phyloP scores from a whole-genome alignment of 306 rosid species.

The Corylus heterophylla region DNA sequence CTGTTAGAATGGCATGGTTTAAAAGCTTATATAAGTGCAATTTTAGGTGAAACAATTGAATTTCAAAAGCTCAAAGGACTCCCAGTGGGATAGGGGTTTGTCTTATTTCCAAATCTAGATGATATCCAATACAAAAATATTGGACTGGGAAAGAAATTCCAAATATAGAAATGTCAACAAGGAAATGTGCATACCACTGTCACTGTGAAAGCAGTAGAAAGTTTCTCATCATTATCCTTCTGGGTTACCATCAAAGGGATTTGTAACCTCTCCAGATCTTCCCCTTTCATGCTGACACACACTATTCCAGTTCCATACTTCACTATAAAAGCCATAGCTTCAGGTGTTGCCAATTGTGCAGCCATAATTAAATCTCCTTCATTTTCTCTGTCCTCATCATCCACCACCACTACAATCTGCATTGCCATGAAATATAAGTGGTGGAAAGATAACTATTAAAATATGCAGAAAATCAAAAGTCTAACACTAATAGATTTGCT shows the following conservation, averaged over 20 bases:
- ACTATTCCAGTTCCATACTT: conserved; percentile 89
- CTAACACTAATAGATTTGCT: neutral
- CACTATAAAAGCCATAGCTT: conserved; percentile 94
- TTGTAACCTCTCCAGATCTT: conserved; percentile 74
- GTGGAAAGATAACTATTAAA: neutral
- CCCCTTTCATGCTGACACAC: conserved; percentile 80
- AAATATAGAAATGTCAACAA: conserved; percentile 5
- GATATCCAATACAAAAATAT: conserved; percentile 21
- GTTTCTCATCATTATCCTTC: conserved; percentile 75
- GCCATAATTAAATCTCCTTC: conserved; percentile 97
- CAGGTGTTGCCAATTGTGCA: conserved; percentile 77
- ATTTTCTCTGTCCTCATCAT: conserved; percentile 89
- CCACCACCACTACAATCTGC: conserved; percentile 87
- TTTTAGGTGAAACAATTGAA: neutral
- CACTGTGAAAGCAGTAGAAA: conserved; percentile 73
- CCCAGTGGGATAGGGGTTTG: neutral
- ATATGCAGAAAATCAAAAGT: neutral
- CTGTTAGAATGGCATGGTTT: neutral
- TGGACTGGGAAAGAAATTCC: conserved; percentile 11
- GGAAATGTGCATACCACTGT: conserved; percentile 66
- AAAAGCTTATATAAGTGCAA: conserved; percentile 16
- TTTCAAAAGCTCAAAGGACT: no score
- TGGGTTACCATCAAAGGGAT: conserved; percentile 85
- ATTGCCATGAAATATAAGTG: conserved; percentile 17
- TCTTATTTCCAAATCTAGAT: conserved; percentile 6